Conservation (phyloP, 768 basidiomycete genomes). For the Tricholomella constricta region DNA sequence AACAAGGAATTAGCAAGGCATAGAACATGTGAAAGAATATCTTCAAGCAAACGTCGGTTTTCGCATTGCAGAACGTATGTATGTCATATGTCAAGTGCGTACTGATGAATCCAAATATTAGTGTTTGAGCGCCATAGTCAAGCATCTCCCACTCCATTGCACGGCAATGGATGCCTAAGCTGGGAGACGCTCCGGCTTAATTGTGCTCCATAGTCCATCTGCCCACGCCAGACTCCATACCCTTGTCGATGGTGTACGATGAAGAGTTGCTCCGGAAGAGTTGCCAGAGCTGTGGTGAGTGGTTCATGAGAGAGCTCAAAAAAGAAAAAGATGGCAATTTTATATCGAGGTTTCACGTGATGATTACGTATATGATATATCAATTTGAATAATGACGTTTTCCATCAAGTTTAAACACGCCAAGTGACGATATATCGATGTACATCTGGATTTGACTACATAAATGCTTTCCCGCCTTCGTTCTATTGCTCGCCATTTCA, state of each 20-base stretch:
- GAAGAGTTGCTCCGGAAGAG: slow-evolving; percentile 55
- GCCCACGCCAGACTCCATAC: slow-evolving; percentile 51
- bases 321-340: slow-evolving; percentile 2
- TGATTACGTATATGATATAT: slow-evolving; percentile 6
- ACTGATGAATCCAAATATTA: not conserved
- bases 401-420: too few species aligned
- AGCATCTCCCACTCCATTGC: slow-evolving; percentile 57
- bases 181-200: slow-evolving; percentile 79
- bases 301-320: slow-evolving; percentile 25
- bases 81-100: not conserved
- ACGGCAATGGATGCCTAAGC: slow-evolving; percentile 35
- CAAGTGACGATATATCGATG: too few species aligned
- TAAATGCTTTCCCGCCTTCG: slow-evolving; percentile 36
- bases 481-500: slow-evolving; percentile 40
- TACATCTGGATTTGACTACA: too few species aligned
- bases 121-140: slow-evolving; percentile 78
- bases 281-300: slow-evolving; percentile 36
- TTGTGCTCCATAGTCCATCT: slow-evolving; percentile 55
- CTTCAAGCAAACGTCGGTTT: too few species aligned
- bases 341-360: slow-evolving; percentile 1
- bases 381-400: slow-evolving; percentile 4
- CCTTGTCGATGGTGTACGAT: slow-evolving; percentile 45
- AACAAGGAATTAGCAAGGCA: too few species aligned
- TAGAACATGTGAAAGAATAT: not conserved
- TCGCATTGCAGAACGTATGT: too few species aligned